Base-by-base conservation (phyloP, 352 stramenopile species). In the Globisporangium cystogenes region DNA sequence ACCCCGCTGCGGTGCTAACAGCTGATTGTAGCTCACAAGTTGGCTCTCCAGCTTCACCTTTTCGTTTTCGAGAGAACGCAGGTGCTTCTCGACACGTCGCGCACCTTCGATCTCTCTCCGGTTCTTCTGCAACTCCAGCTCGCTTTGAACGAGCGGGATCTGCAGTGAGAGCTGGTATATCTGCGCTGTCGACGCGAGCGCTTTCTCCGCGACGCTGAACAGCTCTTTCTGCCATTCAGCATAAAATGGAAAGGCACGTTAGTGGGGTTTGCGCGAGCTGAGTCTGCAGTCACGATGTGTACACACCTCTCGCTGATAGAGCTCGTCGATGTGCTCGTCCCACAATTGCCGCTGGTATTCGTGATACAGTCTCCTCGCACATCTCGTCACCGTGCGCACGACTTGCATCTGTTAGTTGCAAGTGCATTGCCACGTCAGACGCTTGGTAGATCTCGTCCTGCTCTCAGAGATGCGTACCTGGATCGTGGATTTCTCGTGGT, bases 281-380 rank as follows among this genome's bases (percentile, higher is more conserved):
- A 15, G 14, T 20, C 5, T 41, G 16, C 31, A 23, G 5, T 16
- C 14, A 45, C 24, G 26, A 35, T 18, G 10, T 29, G 51, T 11
- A 46, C 66, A 24, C 39, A 71, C 61, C 53, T 83, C 72, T 43
- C 61, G 55, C 7, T 44, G 51, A 15, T 70, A 55, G 4, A 89
- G 46, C 24, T 76, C 60, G 7, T 73, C 67, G n/a, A 87, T 70
- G 24, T 84, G 50, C 26, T 74, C 61, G 55, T 93, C 83, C 83
- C 83, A 93, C 8, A 93, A 57, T 47, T 82, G 70, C 0, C 81
- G 72, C 61, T 93, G 83, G 44, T 93, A 92, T 50, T 93, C 81
- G 24, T 88, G 77, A 42, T 70, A 93, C 3, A 92, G 46, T 5
- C 70, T 65, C 24, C 77, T 58, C 0, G 81, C 81, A 31, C 76